Percentiles rank a stretch among this genome's conserved stretches.
Evolutionary conservation across 345 rosid species (phyloP).

Genomic region (Luvunga scandens): DNA sequence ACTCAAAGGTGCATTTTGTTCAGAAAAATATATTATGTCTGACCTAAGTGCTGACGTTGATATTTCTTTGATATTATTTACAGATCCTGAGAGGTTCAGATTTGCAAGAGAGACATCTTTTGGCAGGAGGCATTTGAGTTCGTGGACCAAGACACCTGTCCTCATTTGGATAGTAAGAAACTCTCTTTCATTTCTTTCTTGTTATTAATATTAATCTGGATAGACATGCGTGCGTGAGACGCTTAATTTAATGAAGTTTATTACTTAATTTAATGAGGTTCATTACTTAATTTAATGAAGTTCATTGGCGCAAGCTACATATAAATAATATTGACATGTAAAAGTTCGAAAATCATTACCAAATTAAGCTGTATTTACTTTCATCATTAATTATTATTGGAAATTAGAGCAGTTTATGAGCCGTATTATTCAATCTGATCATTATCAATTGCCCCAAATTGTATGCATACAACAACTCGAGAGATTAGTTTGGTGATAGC

Average conservation of each 20-base stretch:
- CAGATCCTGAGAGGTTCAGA: constrained; percentile 94
- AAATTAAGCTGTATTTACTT: not conserved
- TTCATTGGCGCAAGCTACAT: not conserved
- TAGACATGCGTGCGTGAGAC: not conserved
- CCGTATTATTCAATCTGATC: no score
- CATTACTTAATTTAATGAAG: not conserved
- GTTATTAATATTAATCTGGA: no score
- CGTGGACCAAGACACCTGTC: constrained; percentile 60
- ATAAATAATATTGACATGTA: not conserved
- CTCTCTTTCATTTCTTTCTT: not conserved
- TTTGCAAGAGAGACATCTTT: constrained; percentile 96
- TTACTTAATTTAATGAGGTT: no score
- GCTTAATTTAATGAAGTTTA: not conserved
- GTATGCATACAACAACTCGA: not conserved
- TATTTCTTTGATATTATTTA: not conserved
- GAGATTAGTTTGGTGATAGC: no score
- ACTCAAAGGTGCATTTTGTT: no score
- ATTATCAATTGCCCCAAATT: no score
- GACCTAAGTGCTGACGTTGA: not conserved
- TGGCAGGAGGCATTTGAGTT: constrained; percentile 71
- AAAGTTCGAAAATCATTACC: not conserved
- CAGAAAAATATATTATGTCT: no score
- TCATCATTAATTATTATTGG: not conserved
- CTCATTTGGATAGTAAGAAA: constrained; percentile 70
- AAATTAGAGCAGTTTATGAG: no score